A percentile compares a stretch with the other conserved stretches of the same genome.
phyloP scores from a whole-genome alignment of 768 basidiomycete genomes.

The Russula sp. region DNA sequence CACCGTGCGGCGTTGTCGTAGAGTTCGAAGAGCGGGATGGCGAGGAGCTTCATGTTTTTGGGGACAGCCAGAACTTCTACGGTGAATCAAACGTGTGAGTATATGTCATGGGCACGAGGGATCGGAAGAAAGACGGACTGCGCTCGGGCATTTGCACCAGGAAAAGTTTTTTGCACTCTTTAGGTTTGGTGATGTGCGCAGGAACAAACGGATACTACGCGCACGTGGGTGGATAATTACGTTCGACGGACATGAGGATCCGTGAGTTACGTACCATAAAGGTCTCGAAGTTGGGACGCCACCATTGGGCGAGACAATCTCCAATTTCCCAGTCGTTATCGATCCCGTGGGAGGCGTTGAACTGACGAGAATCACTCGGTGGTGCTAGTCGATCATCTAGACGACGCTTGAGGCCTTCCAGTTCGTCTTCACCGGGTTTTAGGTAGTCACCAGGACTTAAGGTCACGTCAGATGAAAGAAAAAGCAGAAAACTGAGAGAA shows the following conservation, averaged over 20 bases:
- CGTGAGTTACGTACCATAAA: slow-evolving; percentile 74
- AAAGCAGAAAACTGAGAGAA: slow-evolving; percentile 25
- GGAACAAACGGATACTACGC: slow-evolving; percentile 88
- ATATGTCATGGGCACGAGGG: background rate
- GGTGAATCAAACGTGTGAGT: background rate
- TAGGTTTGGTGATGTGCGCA: slow-evolving; percentile 95
- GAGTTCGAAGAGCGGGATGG: slow-evolving; percentile 93
- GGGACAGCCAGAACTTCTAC: slow-evolving; percentile 94
- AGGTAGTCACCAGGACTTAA: slow-evolving; percentile 95
- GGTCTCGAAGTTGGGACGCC: slow-evolving; percentile 96
- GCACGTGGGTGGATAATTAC: slow-evolving; percentile 7
- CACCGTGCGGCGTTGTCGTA: slow-evolving; percentile 95
- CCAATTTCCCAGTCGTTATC: slow-evolving; percentile 95
- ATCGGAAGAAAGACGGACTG: slow-evolving; percentile 52
- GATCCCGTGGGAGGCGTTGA: slow-evolving; percentile 70
- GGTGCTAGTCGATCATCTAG: slow-evolving; percentile 89
- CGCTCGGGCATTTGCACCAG: slow-evolving; percentile 93
- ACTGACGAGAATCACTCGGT: slow-evolving; percentile 65
- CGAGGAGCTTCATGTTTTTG: slow-evolving; percentile 97
- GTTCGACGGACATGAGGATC: background rate
- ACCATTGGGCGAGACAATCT: slow-evolving; percentile 98
- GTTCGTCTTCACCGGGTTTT: slow-evolving; percentile 92
- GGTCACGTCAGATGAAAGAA: slow-evolving; percentile 5
- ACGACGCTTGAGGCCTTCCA: slow-evolving; percentile 83
- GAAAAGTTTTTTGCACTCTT: slow-evolving; percentile 96